Conservation (phyloP, 345 rosid species). For the Brassica carinata region DNA sequence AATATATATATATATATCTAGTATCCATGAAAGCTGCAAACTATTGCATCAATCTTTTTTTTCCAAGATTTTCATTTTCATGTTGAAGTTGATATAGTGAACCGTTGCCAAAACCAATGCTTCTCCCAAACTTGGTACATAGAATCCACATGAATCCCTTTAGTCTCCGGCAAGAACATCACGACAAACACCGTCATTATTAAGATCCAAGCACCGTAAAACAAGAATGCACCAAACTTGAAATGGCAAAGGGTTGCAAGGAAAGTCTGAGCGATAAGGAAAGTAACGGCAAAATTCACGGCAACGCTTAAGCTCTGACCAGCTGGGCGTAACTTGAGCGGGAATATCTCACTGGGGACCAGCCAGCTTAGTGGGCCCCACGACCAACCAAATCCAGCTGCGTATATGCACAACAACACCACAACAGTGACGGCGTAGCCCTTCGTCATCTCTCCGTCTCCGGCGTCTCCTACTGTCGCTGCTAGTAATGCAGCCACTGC, state of each 20-base stretch:
- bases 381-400: conserved; percentile 74
- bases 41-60: background rate
- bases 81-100: conserved; percentile 19
- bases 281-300: conserved; percentile 57
- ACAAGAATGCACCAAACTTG: conserved; percentile 56
- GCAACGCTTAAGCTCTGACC: conserved; percentile 61
- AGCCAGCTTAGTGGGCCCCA: conserved; percentile 82
- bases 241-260: conserved; percentile 53
- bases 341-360: conserved; percentile 66
- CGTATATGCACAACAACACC: conserved; percentile 47
- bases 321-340: conserved; percentile 55
- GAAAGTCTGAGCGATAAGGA: conserved; percentile 62
- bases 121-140: conserved; percentile 66
- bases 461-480: conserved; percentile 21
- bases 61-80: conserved; percentile 9
- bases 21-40: background rate
- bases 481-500: conserved; percentile 48
- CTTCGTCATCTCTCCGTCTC: conserved; percentile 28
- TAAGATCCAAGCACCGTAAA: conserved; percentile 53
- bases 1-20: background rate
- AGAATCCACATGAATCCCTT: conserved; percentile 60
- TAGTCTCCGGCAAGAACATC: conserved; percentile 62
- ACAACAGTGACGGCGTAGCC: conserved; percentile 44
- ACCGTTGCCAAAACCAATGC: conserved; percentile 69
- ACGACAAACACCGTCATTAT: conserved; percentile 38